phyloP scores from a whole-genome alignment of 169 alveolate genomes.

The Plasmodium gaboni region DNA sequence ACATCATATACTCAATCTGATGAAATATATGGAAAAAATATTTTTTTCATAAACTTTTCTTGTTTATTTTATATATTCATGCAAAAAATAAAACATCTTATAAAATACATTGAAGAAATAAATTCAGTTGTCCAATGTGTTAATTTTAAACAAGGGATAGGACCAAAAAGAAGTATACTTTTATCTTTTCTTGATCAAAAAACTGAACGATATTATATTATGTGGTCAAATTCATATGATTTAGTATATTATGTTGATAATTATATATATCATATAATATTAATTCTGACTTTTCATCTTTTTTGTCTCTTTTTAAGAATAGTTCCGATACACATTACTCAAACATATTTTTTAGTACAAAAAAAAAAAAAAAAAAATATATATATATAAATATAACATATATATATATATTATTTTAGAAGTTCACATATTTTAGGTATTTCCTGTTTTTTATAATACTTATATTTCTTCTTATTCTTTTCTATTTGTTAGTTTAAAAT shows the following conservation, averaged over 20 bases:
- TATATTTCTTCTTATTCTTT: background rate
- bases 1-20: background rate
- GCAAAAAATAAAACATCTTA: conserved; percentile 20
- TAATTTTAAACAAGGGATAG: conserved; percentile 36
- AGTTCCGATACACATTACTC: conserved; percentile 56
- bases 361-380: background rate
- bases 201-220: conserved; percentile 49
- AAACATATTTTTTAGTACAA: conserved; percentile 3
- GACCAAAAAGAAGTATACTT: conserved; percentile 29
- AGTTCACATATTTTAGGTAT: no score
- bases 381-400: background rate
- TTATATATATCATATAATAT: conserved; percentile 30
- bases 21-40: conserved; percentile 18
- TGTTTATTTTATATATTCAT: conserved; percentile 32
- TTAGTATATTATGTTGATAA: conserved; percentile 60
- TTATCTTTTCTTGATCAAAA: conserved; percentile 60
- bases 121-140: conserved; percentile 49
- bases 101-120: conserved; percentile 64
- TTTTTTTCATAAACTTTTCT: conserved; percentile 54
- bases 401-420: background rate
- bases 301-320: conserved; percentile 35
- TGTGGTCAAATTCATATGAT: conserved; percentile 68
- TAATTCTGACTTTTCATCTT: conserved; percentile 20
- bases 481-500: conserved; percentile 22
- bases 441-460: no score